Conservation (phyloP, 441 rosid species). For the Dalechampia spathulata region DNA sequence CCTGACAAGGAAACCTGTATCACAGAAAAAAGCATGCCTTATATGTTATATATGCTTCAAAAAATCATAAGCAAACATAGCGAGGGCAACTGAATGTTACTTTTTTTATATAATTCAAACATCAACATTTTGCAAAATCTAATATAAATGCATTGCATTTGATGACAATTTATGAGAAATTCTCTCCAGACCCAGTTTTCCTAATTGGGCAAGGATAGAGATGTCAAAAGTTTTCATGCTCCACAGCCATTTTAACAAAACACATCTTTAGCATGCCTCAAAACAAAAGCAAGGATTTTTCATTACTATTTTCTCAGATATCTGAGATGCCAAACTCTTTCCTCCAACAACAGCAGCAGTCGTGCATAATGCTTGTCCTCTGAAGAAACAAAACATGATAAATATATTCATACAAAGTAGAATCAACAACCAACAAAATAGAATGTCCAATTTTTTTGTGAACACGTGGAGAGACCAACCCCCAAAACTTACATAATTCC, state of each 20-base stretch:
- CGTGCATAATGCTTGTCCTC: constrained; percentile 87
- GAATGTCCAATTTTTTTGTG: not conserved
- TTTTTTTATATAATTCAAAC: not conserved
- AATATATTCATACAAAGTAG: not conserved
- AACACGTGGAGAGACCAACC: not conserved
- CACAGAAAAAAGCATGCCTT: constrained; percentile 4
- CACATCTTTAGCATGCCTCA: not conserved
- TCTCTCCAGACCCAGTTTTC: too few species aligned
- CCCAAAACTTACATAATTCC: constrained; percentile 68
- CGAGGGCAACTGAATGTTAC: not conserved
- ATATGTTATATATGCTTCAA: not conserved
- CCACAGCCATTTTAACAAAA: not conserved
- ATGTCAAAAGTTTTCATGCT: not conserved
- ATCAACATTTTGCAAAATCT: not conserved
- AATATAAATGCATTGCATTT: not conserved
- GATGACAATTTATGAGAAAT: too few species aligned
- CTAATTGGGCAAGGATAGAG: too few species aligned
- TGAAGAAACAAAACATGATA: constrained; percentile 20
- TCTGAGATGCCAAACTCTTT: constrained; percentile 92
- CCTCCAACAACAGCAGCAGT: constrained; percentile 96
- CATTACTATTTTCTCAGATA: constrained; percentile 81
- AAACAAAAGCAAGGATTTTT: not conserved
- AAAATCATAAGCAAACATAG: not conserved
- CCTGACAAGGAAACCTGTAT: constrained; percentile 82
- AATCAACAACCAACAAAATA: not conserved